phyloP scores from a whole-genome alignment of 139 green algal species.

The Picochlorum sp. region DNA sequence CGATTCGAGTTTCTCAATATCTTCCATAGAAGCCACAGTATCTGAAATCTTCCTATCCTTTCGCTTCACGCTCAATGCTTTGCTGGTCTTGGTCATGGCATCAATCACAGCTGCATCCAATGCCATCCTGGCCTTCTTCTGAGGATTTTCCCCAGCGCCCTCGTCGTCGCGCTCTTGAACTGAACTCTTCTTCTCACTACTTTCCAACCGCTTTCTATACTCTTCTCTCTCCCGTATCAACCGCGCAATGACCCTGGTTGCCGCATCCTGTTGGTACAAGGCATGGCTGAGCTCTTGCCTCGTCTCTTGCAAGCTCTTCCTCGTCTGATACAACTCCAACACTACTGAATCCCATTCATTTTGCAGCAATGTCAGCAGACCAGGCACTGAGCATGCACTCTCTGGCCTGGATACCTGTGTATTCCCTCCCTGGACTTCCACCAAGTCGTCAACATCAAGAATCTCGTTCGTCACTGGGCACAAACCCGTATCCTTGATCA shows the following conservation, averaged over 20 bases:
- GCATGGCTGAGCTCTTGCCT: constrained; percentile 83
- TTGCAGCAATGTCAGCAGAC: constrained; percentile 84
- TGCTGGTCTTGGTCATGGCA: constrained; percentile 23
- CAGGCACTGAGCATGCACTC: constrained; percentile 81
- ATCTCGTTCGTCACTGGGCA: constrained; percentile 73
- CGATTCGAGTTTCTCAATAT: constrained; percentile 50
- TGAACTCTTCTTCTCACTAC: constrained; percentile 1
- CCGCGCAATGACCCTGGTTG: constrained; percentile 69
- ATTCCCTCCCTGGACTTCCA: constrained; percentile 59
- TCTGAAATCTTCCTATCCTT: constrained; percentile 72
- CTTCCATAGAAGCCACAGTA: constrained; percentile 51
- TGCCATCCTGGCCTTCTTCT: constrained; percentile 11
- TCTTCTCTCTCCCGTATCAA: constrained; percentile 65
- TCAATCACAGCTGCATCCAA: constrained; percentile 33
- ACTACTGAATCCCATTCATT: constrained; percentile 95
- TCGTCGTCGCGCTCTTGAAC: neutral
- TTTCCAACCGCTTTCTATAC: constrained; percentile 17
- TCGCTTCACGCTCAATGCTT: constrained; percentile 56
- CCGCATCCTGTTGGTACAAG: constrained; percentile 95
- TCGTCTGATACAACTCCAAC: constrained; percentile 78
- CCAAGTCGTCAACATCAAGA: constrained; percentile 70
- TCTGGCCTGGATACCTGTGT: constrained; percentile 71
- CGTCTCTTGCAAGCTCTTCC: constrained; percentile 58
- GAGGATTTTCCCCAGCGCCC: neutral
- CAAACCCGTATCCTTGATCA: constrained; percentile 71